phyloP scores from a whole-genome alignment of 225 moss, liverwort and hornwort genomes.

The Pseudoscleropodium purum region DNA sequence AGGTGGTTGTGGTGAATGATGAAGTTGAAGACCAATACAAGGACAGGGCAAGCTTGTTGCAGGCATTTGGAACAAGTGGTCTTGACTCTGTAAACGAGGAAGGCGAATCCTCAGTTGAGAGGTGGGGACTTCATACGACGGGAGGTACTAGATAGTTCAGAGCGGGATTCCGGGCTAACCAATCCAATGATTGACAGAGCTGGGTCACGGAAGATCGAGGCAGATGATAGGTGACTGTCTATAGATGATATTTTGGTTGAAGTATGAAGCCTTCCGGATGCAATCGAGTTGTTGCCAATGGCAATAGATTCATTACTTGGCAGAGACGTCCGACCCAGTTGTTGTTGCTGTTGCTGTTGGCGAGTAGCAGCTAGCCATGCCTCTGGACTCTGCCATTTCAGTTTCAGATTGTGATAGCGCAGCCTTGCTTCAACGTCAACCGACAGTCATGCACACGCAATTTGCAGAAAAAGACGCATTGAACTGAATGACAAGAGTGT shows the following conservation, averaged over 20 bases:
- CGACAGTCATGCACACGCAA: too few relatives aligned
- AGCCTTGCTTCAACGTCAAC: too few relatives aligned
- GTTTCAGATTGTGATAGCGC: too few relatives aligned
- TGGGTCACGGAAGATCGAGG: not conserved
- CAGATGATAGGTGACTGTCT: not conserved
- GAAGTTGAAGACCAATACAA: not conserved
- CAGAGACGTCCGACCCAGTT: too few relatives aligned
- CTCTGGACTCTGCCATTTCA: too few relatives aligned
- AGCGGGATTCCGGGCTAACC: not conserved
- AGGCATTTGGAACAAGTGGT: not conserved
- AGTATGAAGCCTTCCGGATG: not conserved
- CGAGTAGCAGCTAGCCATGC: too few relatives aligned
- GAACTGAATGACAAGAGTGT: too few relatives aligned
- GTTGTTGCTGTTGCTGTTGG: too few relatives aligned
- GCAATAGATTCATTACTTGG: too few relatives aligned
- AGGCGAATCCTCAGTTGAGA: not conserved
- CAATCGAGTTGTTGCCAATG: too few relatives aligned
- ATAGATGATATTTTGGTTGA: not conserved
- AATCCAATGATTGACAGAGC: not conserved
- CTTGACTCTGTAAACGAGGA: not conserved
- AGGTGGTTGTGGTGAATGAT: not conserved
- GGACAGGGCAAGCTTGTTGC: not conserved
- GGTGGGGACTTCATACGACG: not conserved
- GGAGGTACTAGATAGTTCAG: not conserved
- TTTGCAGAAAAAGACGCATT: too few relatives aligned